Evolutionary conservation across 139 green algal species (phyloP).

Genomic region (Eudorina sp.): DNA sequence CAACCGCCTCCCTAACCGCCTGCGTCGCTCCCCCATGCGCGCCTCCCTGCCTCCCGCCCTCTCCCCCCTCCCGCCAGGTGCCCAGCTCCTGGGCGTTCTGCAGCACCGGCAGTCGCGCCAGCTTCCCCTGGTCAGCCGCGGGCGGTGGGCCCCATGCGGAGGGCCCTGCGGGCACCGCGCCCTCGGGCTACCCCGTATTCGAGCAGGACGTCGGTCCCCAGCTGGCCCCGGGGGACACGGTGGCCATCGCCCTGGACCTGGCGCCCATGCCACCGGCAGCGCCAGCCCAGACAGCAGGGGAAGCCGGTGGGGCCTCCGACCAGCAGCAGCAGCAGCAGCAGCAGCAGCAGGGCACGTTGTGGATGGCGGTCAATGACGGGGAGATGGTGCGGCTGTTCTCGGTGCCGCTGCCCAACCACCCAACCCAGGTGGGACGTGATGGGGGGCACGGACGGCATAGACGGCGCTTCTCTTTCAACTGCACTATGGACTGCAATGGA

Average conservation of each 20-base stretch:
- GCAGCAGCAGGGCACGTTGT: background rate
- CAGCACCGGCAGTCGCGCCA: slow-evolving; percentile 49
- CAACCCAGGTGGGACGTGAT: background rate
- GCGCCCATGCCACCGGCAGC: background rate
- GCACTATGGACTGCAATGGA: too few species aligned
- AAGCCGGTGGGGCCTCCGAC: background rate
- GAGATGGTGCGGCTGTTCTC: slow-evolving; percentile 18
- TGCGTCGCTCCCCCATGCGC: too few species aligned
- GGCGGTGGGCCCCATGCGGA: background rate
- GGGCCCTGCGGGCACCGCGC: background rate
- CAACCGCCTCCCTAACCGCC: too few species aligned
- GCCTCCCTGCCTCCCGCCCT: background rate
- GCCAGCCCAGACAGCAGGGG: background rate
- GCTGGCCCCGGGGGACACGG: slow-evolving; percentile 34
- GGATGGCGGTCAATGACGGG: slow-evolving; percentile 22
- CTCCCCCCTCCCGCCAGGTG: background rate
- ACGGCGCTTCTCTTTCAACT: too few species aligned
- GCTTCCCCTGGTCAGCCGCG: background rate
- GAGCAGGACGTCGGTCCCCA: background rate
- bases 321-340: background rate
- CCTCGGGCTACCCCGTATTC: background rate
- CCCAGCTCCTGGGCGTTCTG: slow-evolving; percentile 48
- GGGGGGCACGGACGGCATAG: background rate
- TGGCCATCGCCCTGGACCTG: slow-evolving; percentile 46
- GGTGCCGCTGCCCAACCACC: slow-evolving; percentile 9